A percentile compares a stretch with the other conserved stretches of the same genome.
Conservation (phyloP, 257 asterid species). For the Nicotiana tabacum region DNA sequence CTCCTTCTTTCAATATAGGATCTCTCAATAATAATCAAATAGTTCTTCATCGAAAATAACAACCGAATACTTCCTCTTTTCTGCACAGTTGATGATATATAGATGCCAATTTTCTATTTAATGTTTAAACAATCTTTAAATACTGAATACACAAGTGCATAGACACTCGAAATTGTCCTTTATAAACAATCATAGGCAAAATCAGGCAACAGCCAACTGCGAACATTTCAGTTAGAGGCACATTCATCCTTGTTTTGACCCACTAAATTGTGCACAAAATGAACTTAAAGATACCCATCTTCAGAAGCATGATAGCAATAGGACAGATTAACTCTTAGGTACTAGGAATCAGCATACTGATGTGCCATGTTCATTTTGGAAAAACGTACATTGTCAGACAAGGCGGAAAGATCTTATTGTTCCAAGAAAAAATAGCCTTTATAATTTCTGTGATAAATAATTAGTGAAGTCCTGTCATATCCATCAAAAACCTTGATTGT, state of each 20-base stretch:
- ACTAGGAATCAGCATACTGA: background rate
- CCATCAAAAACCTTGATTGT: background rate
- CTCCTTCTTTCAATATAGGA: background rate
- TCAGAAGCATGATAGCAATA: background rate
- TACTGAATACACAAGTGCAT: background rate
- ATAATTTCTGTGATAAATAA: background rate
- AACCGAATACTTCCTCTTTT: slow-evolving; percentile 3
- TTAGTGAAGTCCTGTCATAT: background rate
- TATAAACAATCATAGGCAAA: background rate
- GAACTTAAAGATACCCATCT: background rate
- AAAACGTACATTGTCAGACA: background rate
- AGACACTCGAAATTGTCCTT: background rate
- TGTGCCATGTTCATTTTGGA: background rate
- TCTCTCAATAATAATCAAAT: background rate
- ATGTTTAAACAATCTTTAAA: background rate
- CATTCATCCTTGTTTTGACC: background rate
- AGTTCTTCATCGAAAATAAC: background rate
- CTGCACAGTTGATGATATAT: background rate
- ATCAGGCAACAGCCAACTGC: background rate
- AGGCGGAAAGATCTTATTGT: background rate
- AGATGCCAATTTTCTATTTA: background rate
- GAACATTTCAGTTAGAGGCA: slow-evolving; percentile 1
- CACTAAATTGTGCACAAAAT: background rate
- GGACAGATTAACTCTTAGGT: background rate
- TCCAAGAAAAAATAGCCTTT: background rate